Conservation (phyloP, 805 yeast genomes). For the Kodamaea restingae region DNA sequence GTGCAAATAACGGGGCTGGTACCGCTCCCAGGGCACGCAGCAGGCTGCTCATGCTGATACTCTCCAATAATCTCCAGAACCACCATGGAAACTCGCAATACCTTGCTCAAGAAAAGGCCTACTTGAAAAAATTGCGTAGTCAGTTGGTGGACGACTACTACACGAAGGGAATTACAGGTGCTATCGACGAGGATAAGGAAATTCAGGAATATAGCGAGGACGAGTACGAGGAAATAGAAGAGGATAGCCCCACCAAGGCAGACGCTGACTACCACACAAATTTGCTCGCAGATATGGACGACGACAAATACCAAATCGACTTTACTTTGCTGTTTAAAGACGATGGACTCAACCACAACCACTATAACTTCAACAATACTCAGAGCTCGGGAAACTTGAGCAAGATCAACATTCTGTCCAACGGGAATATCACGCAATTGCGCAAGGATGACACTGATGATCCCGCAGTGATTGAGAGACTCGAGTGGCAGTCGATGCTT, state of each 20-base stretch:
- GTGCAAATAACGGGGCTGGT: not conserved
- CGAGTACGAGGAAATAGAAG: slow-evolving; percentile 32
- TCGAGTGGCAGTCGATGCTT: slow-evolving; percentile 96
- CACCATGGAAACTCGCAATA: slow-evolving; percentile 33
- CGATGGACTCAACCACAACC: slow-evolving; percentile 5
- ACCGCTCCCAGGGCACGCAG: not conserved
- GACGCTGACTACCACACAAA: slow-evolving; percentile 18
- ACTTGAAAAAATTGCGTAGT: slow-evolving; percentile 58
- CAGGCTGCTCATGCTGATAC: slow-evolving; percentile 14
- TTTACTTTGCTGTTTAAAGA: slow-evolving; percentile 33
- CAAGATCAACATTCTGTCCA: slow-evolving; percentile 19
- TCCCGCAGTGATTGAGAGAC: slow-evolving; percentile 61
- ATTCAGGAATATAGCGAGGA: slow-evolving; percentile 22
- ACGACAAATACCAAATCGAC: slow-evolving; percentile 47
- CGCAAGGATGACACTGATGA: slow-evolving; percentile 38
- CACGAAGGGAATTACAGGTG: slow-evolving; percentile 57
- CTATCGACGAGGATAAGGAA: slow-evolving; percentile 26
- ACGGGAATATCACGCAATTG: slow-evolving; percentile 33
- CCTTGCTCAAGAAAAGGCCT: slow-evolving; percentile 62
- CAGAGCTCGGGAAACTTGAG: slow-evolving; percentile 5
- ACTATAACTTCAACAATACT: slow-evolving; percentile 3
- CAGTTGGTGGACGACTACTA: slow-evolving; percentile 67
- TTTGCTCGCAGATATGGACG: slow-evolving; percentile 38
- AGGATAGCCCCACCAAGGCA: slow-evolving; percentile 28
- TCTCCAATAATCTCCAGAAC: slow-evolving; percentile 13